phyloP scores from a whole-genome alignment of 2,329 filamentous ascomycete genomes.

The Trichophyton equinum region DNA sequence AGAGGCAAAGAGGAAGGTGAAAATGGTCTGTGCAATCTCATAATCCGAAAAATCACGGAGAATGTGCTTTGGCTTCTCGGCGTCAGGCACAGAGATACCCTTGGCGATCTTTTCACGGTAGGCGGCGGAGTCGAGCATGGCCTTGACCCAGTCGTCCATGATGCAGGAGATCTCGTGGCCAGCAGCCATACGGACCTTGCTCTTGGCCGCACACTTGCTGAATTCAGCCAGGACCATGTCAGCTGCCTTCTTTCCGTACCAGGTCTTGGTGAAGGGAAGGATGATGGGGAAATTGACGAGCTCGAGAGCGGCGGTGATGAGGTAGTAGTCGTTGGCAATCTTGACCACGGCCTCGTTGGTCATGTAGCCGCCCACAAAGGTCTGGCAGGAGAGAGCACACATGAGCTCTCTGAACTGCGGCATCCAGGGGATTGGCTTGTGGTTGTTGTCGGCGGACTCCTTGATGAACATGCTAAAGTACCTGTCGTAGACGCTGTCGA shows the following conservation, averaged over 20 bases:
- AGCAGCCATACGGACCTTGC: slow-evolving; percentile 79
- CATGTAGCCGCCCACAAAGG: slow-evolving; percentile 96
- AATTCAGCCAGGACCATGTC: slow-evolving; percentile 88
- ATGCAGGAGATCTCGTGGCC: slow-evolving; percentile 82
- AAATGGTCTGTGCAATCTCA: slow-evolving; percentile 85
- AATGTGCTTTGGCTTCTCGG: slow-evolving; percentile 70
- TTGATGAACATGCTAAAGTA: slow-evolving; percentile 73
- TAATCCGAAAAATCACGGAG: slow-evolving; percentile 80
- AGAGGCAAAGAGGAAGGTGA: slow-evolving; percentile 93
- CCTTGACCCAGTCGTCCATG: slow-evolving; percentile 86
- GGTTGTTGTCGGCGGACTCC: slow-evolving; percentile 57
- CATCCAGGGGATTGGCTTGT: slow-evolving; percentile 79
- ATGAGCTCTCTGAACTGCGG: slow-evolving; percentile 83
- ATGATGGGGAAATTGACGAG: slow-evolving; percentile 98
- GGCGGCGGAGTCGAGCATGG: slow-evolving; percentile 71
- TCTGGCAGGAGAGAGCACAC: slow-evolving; percentile 87
- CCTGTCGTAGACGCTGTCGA: slow-evolving; percentile 79
- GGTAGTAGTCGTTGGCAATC: slow-evolving; percentile 92
- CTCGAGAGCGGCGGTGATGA: slow-evolving; percentile 89
- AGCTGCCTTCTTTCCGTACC: slow-evolving; percentile 92
- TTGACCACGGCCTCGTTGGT: slow-evolving; percentile 80
- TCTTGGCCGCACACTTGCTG: slow-evolving; percentile 80
- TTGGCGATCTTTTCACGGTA: slow-evolving; percentile 69
- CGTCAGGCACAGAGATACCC: slow-evolving; percentile 53
- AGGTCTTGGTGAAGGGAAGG: slow-evolving; percentile 84